A percentile compares a stretch with the other conserved stretches of the same genome.
Evolutionary conservation across 2,329 filamentous ascomycete species (phyloP).

Genomic region (Lasiodiplodia theobromae): DNA sequence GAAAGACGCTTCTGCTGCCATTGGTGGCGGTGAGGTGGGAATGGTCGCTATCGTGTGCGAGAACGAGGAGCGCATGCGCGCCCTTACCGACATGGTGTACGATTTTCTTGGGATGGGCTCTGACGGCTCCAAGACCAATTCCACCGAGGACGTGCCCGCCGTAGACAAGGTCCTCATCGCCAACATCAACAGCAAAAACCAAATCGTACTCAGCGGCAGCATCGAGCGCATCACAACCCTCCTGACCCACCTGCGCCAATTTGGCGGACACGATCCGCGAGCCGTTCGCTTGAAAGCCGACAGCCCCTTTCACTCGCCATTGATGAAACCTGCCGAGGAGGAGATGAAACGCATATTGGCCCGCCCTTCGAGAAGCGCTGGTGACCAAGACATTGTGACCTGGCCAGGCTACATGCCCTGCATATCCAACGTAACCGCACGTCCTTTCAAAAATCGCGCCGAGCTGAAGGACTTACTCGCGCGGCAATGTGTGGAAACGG

Average conservation of each 20-base stretch:
- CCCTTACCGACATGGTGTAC: conserved; percentile 75
- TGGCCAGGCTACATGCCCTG: conserved; percentile 80
- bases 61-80: conserved; percentile 70
- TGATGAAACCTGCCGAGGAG: conserved; percentile 84
- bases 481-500: conserved; percentile 86
- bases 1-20: conserved; percentile 63
- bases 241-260: conserved; percentile 84
- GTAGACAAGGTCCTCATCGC: conserved; percentile 90
- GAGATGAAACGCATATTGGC: conserved; percentile 75
- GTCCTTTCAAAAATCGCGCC: conserved; percentile 75
- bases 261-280: conserved; percentile 88
- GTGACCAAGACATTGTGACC: conserved; percentile 70
- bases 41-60: conserved; percentile 96
- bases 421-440: conserved; percentile 84
- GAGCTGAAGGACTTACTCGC: conserved; percentile 82
- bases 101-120: conserved; percentile 77
- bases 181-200: conserved; percentile 95
- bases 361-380: conserved; percentile 58
- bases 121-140: conserved; percentile 72
- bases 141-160: conserved; percentile 71
- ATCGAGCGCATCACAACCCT: conserved; percentile 82
- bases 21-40: conserved; percentile 82
- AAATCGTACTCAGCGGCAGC: conserved; percentile 91
- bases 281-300: conserved; percentile 87
- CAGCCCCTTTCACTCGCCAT: conserved; percentile 87